Conservation (phyloP, 805 yeast genomes). For the Cyberlindnera mississippiensis region DNA sequence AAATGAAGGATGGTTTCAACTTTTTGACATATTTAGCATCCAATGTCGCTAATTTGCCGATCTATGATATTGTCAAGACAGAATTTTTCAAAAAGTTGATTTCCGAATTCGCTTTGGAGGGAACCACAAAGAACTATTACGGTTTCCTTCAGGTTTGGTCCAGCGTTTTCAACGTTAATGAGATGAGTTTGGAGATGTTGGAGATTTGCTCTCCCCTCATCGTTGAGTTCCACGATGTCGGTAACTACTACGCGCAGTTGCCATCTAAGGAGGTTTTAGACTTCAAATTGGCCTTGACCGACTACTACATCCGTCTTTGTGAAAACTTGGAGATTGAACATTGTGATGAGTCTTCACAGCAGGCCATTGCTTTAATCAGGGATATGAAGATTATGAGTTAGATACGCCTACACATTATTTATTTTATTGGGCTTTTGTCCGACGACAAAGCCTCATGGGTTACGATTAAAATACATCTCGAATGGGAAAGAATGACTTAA, state of each 20-base stretch:
- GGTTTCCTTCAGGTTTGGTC: constrained; percentile 33
- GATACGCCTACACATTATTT: constrained; percentile 1
- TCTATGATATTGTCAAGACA: constrained; percentile 24
- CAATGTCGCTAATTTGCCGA: constrained; percentile 22
- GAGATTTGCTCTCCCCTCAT: constrained; percentile 33
- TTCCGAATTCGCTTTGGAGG: constrained; percentile 18
- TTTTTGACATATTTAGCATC: constrained; percentile 27
- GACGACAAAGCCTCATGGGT: too few species aligned
- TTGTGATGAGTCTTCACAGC: constrained; percentile 12
- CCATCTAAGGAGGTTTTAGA: constrained; percentile 26
- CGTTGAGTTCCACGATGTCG: constrained; percentile 34
- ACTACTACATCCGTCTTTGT: constrained; percentile 20
- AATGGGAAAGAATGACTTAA: too few species aligned
- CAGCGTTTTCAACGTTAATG: constrained; percentile 28
- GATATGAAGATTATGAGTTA: constrained; percentile 11
- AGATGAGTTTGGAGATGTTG: constrained; percentile 17
- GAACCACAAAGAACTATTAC: constrained; percentile 18
- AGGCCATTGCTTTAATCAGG: constrained; percentile 18
- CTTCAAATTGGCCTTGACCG: constrained; percentile 30
- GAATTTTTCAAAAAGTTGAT: constrained; percentile 30
- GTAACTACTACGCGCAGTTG: constrained; percentile 27
- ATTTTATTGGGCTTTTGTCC: neutral
- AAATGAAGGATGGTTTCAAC: constrained; percentile 23
- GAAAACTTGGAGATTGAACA: constrained; percentile 1
- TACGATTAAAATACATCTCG: too few species aligned